Evolutionary conservation across 2,329 filamentous ascomycete genomes (phyloP).

Genomic region (Helotiales sp.): DNA sequence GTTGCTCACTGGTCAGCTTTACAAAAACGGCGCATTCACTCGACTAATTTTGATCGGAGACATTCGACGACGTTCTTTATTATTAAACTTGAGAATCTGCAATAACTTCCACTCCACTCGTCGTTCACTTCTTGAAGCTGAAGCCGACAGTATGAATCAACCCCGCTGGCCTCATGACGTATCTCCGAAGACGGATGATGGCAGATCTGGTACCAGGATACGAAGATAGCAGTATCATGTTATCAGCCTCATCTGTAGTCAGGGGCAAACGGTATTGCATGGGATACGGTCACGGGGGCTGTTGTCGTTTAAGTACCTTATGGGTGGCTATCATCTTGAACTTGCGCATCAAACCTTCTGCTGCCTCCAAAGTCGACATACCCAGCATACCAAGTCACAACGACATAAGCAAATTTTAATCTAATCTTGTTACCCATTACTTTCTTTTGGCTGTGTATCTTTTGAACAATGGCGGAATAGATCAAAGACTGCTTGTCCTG

Average conservation of each 20-base stretch:
- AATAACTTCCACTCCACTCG: background rate
- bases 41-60: background rate
- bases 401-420: background rate
- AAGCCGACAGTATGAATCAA: background rate
- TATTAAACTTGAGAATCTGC: background rate
- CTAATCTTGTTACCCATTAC: too few relatives aligned
- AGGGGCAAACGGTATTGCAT: background rate
- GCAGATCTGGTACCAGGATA: background rate
- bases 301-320: background rate
- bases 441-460: too few relatives aligned
- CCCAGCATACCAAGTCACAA: background rate
- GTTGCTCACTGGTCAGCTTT: conserved; percentile 1
- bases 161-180: background rate
- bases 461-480: too few relatives aligned
- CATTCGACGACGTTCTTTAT: background rate
- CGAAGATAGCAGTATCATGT: background rate
- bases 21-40: background rate
- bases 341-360: background rate
- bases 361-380: background rate
- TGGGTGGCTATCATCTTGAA: background rate
- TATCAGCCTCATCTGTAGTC: conserved; percentile 1
- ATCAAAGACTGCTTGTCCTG: too few relatives aligned
- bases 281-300: background rate
- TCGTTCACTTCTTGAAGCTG: too few relatives aligned
- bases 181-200: background rate